These are phyloP conservation scores for Pichia sp. DNA, from an alignment of 1,139 yeast species.

Conservation along the genomic window DNA sequence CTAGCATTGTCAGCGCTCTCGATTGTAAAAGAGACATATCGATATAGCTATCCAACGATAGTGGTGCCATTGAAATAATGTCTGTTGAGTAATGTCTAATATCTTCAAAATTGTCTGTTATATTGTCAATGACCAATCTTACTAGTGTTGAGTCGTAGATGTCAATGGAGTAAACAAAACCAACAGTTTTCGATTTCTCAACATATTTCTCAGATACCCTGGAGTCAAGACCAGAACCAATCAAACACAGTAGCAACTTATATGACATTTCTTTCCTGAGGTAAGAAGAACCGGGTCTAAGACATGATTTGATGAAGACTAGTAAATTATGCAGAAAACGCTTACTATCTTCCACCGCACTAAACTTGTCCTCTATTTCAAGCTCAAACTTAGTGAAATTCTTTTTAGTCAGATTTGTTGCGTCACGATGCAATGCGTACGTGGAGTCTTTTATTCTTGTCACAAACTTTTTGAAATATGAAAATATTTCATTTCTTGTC, in stretches of 20 bases:
- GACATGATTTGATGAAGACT: conserved; percentile 26
- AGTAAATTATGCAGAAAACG: conserved; percentile 45
- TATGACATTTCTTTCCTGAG: conserved; percentile 53
- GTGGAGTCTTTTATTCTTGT: conserved; percentile 64
- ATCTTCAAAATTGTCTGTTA: conserved; percentile 73
- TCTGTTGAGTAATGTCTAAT: conserved; percentile 52
- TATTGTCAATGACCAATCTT: conserved; percentile 53
- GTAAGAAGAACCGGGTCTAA: conserved; percentile 68
- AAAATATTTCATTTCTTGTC: conserved; percentile 58
- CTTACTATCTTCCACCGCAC: conserved; percentile 33
- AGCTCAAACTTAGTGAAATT: conserved; percentile 32
- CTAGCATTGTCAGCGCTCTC: conserved; percentile 44
- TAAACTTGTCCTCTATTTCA: conserved; percentile 33
- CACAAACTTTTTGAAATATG: conserved; percentile 57
- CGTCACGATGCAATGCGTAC: conserved; percentile 51
- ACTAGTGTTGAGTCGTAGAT: conserved; percentile 41
- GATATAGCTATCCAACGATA: conserved; percentile 29
- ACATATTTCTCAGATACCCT: conserved; percentile 35
- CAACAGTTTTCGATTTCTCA: conserved; percentile 40
- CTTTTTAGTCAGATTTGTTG: conserved; percentile 37
- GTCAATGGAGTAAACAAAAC: conserved; percentile 44
- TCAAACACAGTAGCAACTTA: conserved; percentile 45
- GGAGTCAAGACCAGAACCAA: conserved; percentile 56
- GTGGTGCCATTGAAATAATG: conserved; percentile 49
- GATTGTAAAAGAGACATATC: conserved; percentile 33